Conservation (phyloP, 441 rosid genomes). For the Gossypium davidsonii region DNA sequence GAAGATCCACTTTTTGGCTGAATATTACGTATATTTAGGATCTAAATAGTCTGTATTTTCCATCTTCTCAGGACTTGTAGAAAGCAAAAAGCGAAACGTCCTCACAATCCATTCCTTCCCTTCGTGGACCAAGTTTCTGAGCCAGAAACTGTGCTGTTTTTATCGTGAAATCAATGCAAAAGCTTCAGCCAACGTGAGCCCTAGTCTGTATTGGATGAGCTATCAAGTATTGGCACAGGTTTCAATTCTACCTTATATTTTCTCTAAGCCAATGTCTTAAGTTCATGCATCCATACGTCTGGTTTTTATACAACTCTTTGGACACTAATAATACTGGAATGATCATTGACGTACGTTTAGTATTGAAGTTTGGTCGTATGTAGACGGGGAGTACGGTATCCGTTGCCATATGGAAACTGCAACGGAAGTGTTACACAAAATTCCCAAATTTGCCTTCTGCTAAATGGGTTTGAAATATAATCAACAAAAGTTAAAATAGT, state of each 20-base stretch:
- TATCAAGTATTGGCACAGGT: no score
- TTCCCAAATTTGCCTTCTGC: no score
- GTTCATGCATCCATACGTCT: neutral
- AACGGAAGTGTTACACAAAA: no score
- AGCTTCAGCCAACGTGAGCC: neutral
- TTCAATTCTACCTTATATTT: neutral
- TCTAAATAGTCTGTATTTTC: neutral
- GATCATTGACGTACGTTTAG: neutral
- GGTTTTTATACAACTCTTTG: neutral
- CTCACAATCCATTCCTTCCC: slow-evolving; percentile 83
- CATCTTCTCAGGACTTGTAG: slow-evolving; percentile 56
- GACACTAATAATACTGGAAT: neutral
- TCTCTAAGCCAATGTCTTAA: neutral
- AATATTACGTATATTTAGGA: neutral
- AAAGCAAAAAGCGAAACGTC: slow-evolving; percentile 50
- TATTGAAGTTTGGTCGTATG: neutral
- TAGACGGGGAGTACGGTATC: neutral
- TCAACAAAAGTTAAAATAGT: no score
- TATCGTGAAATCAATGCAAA: neutral
- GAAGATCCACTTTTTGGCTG: neutral
- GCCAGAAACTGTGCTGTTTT: neutral
- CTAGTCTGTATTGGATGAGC: neutral
- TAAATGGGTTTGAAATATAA: no score
- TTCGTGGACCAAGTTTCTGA: slow-evolving; percentile 36
- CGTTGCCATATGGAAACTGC: no score